Percentiles rank a stretch among this genome's conserved stretches.
Evolutionary conservation across 345 rosid species (phyloP).

Genomic region (Linum trigynum): DNA sequence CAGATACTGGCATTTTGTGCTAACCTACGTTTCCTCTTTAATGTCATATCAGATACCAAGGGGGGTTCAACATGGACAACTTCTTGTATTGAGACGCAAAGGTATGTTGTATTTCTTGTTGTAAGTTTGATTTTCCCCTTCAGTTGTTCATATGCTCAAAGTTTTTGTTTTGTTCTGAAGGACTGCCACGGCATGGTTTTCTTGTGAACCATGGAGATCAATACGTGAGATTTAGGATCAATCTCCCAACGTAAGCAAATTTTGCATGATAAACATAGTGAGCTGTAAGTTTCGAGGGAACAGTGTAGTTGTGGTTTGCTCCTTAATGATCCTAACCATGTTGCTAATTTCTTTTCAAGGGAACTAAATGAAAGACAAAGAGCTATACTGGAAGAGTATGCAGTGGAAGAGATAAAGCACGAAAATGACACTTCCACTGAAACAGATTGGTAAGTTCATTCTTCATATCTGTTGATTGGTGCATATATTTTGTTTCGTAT

Average conservation of each 20-base stretch:
- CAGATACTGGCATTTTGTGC: neutral
- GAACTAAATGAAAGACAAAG: conserved; percentile 62
- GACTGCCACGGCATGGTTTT: conserved; percentile 67
- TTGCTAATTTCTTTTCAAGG: conserved; percentile 23
- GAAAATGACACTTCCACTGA: conserved; percentile 29
- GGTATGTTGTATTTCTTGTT: conserved; percentile 31
- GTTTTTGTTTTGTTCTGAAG: conserved; percentile 30
- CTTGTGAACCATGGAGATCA: conserved; percentile 72
- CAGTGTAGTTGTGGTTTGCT: neutral
- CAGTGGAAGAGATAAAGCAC: conserved; percentile 62
- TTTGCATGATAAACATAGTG: neutral
- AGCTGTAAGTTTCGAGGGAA: neutral
- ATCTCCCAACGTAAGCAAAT: conserved; percentile 61
- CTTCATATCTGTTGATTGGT: conserved; percentile 9
- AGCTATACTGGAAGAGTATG: conserved; percentile 76
- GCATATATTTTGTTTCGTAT: conserved; percentile 3
- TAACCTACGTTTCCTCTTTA: conserved; percentile 16
- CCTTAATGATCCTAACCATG: neutral
- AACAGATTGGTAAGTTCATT: conserved; percentile 55
- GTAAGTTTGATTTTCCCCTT: conserved; percentile 6
- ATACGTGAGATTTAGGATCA: conserved; percentile 72
- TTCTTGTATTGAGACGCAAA: conserved; percentile 66
- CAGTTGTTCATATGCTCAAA: conserved; percentile 13
- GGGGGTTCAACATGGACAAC: conserved; percentile 82
- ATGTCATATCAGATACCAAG: conserved; percentile 61